Evolutionary conservation across 179 eudicot genomes (phyloP), one percentile per base, ranked within the genome.

Genomic region (Beta macrorhiza): DNA sequence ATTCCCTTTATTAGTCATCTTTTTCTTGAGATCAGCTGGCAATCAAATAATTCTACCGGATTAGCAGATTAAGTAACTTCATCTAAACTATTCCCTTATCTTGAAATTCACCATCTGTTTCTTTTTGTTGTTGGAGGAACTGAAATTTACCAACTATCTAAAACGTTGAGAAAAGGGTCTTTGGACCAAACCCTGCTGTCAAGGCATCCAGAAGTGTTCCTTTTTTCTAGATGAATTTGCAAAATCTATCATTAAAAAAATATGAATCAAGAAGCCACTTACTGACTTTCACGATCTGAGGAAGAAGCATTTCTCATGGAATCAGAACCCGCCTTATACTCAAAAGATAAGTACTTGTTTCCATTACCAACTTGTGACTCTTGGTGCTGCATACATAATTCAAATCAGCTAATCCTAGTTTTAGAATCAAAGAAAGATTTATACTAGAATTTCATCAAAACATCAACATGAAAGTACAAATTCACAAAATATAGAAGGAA

Each of bases 221-320:
- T 29, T 2, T 2, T 67, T 5, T 14, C 17, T 12, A 37, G 45
- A 53, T 29, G 56, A 29, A 74, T 45, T 51, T 29, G 20, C 14
- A 29, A 8, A 4, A 5, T 16, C 19, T 56, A 75, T 37, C n/a
- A 16, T 2, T 14, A 19, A 32, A 19, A 32, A 37, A 65, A 81
- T 77, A 70, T 57, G 81, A 81, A 80, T 79, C 52, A 86, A 79
- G 75, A 84, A 79, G 85, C 76, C 83, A 95, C 99, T 97, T 93
- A 97, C 99, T 93, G 98, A 87, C 99, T 97, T 82, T 97, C 99
- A 76, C 82, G 97, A 77, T 97, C 99, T 56, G 99, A 95, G 77
- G 98, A 97, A 74, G 99, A 97, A 84, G 91, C 95, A 86, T 88
- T 95, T 84, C 93, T 91, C 85, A 91, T 91, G 87, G 77, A 86